These are phyloP conservation scores for Kodamaea hsintzibuensis DNA, from an alignment of 805 yeast genomes.

Conservation along the genomic window DNA sequence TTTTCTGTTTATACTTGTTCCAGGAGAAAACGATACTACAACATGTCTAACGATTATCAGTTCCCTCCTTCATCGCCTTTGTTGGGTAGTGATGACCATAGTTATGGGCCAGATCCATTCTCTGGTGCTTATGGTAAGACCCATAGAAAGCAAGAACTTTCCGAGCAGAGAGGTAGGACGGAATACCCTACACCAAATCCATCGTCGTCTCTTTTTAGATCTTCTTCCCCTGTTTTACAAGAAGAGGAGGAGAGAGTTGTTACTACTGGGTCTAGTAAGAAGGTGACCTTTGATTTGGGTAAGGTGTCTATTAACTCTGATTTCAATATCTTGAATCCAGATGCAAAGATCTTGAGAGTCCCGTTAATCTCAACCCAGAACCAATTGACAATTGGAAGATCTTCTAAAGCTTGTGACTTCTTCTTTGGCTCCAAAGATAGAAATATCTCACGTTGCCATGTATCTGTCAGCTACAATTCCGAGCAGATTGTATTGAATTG, in stretches of 20 bases:
- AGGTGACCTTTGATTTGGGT: neutral
- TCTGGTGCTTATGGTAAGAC: constrained; percentile 8
- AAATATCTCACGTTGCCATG: constrained; percentile 68
- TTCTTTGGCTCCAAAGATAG: constrained; percentile 49
- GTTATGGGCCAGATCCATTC: constrained; percentile 11
- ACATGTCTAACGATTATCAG: constrained; percentile 22
- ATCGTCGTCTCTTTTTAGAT: constrained; percentile 47
- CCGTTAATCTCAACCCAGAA: constrained; percentile 42
- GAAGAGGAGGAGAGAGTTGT: constrained; percentile 10
- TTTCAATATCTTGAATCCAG: constrained; percentile 39
- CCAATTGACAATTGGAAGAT: constrained; percentile 60
- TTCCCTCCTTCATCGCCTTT: constrained; percentile 58
- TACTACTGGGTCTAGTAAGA: neutral
- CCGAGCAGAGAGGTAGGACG: constrained; percentile 17
- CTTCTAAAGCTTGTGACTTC: constrained; percentile 59
- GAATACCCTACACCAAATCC: constrained; percentile 75
- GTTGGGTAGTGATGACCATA: constrained; percentile 27
- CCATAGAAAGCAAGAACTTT: neutral
- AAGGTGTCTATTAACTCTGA: constrained; percentile 26
- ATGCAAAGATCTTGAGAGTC: constrained; percentile 31
- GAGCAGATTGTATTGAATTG: constrained; percentile 59
- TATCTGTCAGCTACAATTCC: constrained; percentile 47
- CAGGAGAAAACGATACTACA: neutral
- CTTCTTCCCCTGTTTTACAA: constrained; percentile 38
- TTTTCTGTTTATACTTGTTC: neutral